Percentiles rank a stretch among this genome's conserved stretches.
phyloP scores from a whole-genome alignment of 768 basidiomycete genomes.

The Tremella mesenterica region DNA sequence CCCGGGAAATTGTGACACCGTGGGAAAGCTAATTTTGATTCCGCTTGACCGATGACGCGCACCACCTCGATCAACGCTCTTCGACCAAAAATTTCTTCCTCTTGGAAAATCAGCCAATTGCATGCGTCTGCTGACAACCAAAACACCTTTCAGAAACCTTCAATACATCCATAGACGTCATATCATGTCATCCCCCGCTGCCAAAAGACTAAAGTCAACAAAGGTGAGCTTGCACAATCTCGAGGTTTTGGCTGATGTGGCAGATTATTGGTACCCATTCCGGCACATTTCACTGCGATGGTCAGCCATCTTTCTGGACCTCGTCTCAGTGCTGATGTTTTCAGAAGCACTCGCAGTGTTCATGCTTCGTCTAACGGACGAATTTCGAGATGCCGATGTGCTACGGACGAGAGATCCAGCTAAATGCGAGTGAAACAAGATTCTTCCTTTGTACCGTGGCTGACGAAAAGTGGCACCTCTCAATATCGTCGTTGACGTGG shows the following conservation, averaged over 20 bases:
- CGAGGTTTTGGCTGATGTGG: not conserved
- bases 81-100: too few species aligned
- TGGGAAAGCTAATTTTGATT: too few species aligned
- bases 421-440: constrained; percentile 36
- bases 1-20: too few species aligned
- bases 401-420: constrained; percentile 41
- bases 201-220: constrained; percentile 40
- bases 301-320: constrained; percentile 12
- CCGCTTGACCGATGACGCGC: too few species aligned
- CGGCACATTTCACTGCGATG: constrained; percentile 90
- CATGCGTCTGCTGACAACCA: too few species aligned
- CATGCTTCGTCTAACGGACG: constrained; percentile 66
- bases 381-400: constrained; percentile 54
- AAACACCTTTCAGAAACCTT: too few species aligned
- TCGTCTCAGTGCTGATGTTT: constrained; percentile 3
- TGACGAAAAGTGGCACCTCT: constrained; percentile 53
- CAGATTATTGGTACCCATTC: constrained; percentile 88
- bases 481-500: constrained; percentile 94
- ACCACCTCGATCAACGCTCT: too few species aligned
- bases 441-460: not conserved
- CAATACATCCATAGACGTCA: too few species aligned
- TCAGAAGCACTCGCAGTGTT: constrained; percentile 83
- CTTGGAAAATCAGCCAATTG: too few species aligned
- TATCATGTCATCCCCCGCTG: constrained; percentile 26
- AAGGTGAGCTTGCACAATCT: constrained; percentile 13